Evolutionary conservation across 106 monocot species (phyloP).

Genomic region (Dendrobium huoshanense): DNA sequence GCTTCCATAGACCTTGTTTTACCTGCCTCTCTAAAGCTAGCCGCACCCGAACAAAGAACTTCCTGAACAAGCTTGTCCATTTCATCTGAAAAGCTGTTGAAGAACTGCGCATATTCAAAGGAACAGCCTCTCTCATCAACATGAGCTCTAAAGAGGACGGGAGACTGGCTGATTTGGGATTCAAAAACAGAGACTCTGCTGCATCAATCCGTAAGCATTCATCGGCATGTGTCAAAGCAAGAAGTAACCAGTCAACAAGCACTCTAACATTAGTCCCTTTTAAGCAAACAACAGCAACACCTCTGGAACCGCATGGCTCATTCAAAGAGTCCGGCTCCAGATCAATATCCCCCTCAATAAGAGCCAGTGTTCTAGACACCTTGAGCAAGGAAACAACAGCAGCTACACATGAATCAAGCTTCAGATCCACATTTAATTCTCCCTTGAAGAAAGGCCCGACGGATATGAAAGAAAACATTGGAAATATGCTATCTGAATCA

Average conservation of each 20-base stretch:
- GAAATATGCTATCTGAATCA: constrained; percentile 86
- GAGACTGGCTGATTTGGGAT: constrained; percentile 92
- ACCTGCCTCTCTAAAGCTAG: constrained; percentile 86
- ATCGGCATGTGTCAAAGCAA: constrained; percentile 79
- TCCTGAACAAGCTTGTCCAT: constrained; percentile 92
- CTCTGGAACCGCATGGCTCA: constrained; percentile 10
- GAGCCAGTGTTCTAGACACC: constrained; percentile 73
- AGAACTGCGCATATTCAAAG: constrained; percentile 93
- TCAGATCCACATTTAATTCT: constrained; percentile 24
- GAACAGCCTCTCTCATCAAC: constrained; percentile 71
- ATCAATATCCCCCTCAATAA: constrained; percentile 91
- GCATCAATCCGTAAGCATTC: constrained; percentile 83
- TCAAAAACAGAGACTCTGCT: constrained; percentile 85
- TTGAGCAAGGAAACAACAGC: constrained; percentile 88
- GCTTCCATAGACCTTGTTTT: constrained; percentile 67
- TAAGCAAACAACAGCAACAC: constrained; percentile 49
- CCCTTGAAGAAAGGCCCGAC: constrained; percentile 43
- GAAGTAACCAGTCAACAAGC: constrained; percentile 60
- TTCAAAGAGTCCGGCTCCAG: constrained; percentile 25
- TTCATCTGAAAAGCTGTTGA: constrained; percentile 97
- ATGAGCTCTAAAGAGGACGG: constrained; percentile 80
- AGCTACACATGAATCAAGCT: constrained; percentile 67
- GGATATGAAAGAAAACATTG: constrained; percentile 77
- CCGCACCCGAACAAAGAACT: constrained; percentile 76
- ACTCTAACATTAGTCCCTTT: constrained; percentile 67